Evolutionary conservation across 2,329 filamentous ascomycete species (phyloP), one percentile per base, ranked within the genome.

Genomic region (Amauroascus niger): DNA sequence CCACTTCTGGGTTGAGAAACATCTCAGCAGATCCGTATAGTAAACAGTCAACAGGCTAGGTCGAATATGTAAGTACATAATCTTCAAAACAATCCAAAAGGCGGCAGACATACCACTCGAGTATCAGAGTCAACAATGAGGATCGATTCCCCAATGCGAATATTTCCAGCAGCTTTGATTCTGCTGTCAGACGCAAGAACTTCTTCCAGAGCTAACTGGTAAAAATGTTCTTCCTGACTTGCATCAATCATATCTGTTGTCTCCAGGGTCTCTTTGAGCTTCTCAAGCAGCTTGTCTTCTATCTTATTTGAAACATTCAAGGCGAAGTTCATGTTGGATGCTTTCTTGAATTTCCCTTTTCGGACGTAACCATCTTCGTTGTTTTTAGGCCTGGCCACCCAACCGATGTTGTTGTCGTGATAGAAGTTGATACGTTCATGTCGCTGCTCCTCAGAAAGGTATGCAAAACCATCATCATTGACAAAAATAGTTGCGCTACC

Each of bases 71-170:
- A 9, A 47, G 43, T 16, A 35, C 43, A n/a, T 24, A 22, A 37
- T 28, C 24, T 16, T 2, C n/a, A 8, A 30, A 5, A 16, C 20
- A 3, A 7, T 28, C 6, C 41, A 14, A 28, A 33, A 1, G 37
- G 14, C 9, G 14, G n/a, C 16, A 49, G 3, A 30, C 55, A 7
- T 57, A 55, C 55, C 45, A 86, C 80, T 63, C 83, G 77, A 4
- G 83, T 87, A 60, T 87, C 83, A 1, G 79, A 84, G 64, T 86
- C 83, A 55, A 86, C 79, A 49, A 87, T 74, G 14, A 87, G 71
- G 53, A 86, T 84, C 60, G 81, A 90, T 69, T 94, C 88, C 53
- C 88, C 88, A 20, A 94, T 75, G 49, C 88, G 86, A 61, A 95
- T 84, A 68, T 93, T 89, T 57, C 88, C 88, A 64, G 88, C 87